Evolutionary conservation across 495 filamentous ascomycete genomes (phyloP).

Genomic region (Platismatia glauca): DNA sequence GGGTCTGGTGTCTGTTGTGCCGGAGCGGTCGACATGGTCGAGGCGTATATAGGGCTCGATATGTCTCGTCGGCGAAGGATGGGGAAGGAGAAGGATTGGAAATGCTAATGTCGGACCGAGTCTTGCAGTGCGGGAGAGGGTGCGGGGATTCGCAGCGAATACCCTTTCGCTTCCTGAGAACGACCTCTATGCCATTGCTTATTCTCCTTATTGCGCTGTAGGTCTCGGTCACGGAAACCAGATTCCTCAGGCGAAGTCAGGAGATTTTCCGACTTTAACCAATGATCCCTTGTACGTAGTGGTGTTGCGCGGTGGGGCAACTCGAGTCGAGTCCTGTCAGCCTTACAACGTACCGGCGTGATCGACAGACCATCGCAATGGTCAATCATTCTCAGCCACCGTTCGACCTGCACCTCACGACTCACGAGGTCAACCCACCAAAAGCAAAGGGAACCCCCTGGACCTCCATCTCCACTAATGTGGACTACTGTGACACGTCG

Average conservation of each 20-base stretch:
- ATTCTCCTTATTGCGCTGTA: too few species aligned
- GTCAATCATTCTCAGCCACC: background rate
- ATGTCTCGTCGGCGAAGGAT: background rate
- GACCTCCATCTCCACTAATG: too few species aligned
- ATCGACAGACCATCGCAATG: background rate
- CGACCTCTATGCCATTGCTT: too few species aligned
- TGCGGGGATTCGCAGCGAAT: background rate
- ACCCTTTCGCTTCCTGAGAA: background rate
- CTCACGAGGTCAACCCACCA: too few species aligned
- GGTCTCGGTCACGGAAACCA: too few species aligned
- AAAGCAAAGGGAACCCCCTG: too few species aligned
- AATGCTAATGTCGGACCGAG: background rate
- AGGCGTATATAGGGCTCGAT: background rate
- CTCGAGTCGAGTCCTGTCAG: background rate
- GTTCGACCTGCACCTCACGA: background rate
- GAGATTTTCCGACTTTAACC: too few species aligned
- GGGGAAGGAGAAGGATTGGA: background rate
- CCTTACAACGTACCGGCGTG: background rate
- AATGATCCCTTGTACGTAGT: too few species aligned
- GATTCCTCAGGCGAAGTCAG: too few species aligned
- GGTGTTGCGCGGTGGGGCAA: background rate
- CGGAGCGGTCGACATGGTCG: background rate
- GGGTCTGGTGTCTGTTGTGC: background rate
- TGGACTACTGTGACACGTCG: too few species aligned
- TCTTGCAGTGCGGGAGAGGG: background rate